Evolutionary conservation across 2,329 filamentous ascomycete genomes (phyloP), one percentile per base, ranked within the genome.

Genomic region (Colletotrichum eremochloae): DNA sequence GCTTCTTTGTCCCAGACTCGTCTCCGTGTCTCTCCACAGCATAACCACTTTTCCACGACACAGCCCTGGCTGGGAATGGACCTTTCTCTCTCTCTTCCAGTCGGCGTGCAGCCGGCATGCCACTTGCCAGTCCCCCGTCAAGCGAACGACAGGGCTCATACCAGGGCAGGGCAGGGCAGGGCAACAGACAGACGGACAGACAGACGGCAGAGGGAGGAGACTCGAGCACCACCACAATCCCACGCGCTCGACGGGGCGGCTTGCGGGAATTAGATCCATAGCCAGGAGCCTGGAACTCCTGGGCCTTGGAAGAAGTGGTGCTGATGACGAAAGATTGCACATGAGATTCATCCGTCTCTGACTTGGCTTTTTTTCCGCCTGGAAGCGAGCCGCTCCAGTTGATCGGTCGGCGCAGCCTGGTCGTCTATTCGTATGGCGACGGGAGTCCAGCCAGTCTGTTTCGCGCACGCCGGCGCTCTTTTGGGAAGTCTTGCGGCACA

Each of bases 181-280:
- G 29, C 52, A 55, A 20, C 52, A 55, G 52, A 36, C 31, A 36
- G 33, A 11, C 18, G 1, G 48, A 50, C 46, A n/a, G 46, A 6
- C 44, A 15, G 11, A 9, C 8, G 46, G n/a, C 46, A 48, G 24
- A 15, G 15, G 15, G 62, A 36, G 48, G 40, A 46, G 40, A 33
- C 53, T 29, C n/a, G 46, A 46, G 20, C 38, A 29, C 50, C 48
- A 64, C 67, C 42, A 53, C 55, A 24, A 31, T 60, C 68, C 64
- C 53, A 52, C 52, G 68, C 42, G 53, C 58, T 57, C 29, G 68
- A 63, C 52, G 69, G 65, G 69, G 66, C 46, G 69, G 66, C 46
- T 64, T 72, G 70, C 66, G 66, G 66, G 66, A 69, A 72, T 72
- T 70, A 62, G 60, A 44, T 72, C 70, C 69, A 72, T 60, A 60